A percentile compares a stretch with the other conserved stretches of the same genome.
These are phyloP conservation scores for Populus hybrid DNA, from an alignment of 441 rosid genomes.

Conservation along the genomic window DNA sequence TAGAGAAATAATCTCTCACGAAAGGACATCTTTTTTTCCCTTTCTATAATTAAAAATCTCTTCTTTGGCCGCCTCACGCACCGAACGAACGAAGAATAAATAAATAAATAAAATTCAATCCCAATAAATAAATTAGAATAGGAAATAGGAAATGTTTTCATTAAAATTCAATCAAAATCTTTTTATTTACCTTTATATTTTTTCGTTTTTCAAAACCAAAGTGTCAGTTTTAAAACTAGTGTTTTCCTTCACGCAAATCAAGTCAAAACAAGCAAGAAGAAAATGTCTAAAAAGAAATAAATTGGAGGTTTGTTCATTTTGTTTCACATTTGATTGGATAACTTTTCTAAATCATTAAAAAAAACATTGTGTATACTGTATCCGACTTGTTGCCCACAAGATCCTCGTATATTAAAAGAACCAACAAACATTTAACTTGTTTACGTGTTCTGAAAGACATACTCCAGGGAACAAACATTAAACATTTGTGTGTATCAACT, in stretches of 20 bases:
- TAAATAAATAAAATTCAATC: conserved; percentile 19
- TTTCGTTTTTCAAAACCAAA: conserved; percentile 1
- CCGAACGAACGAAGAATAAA: conserved; percentile 19
- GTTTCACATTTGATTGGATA: conserved; percentile 18
- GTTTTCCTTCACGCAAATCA: conserved; percentile 29
- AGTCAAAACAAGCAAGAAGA: conserved; percentile 23
- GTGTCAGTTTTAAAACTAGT: conserved; percentile 41
- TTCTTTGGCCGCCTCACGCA: conserved; percentile 15
- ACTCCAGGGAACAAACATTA: no score
- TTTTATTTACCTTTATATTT: not conserved
- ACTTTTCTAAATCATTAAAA: conserved; percentile 3
- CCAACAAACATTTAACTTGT: conserved; percentile 19
- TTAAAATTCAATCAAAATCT: conserved; percentile 32
- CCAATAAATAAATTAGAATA: conserved; percentile 31
- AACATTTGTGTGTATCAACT: not conserved
- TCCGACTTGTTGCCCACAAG: conserved; percentile 14
- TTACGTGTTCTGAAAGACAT: conserved; percentile 18
- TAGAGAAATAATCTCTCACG: conserved; percentile 28
- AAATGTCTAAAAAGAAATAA: not conserved
- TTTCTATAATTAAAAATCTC: conserved; percentile 36
- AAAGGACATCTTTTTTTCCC: conserved; percentile 28
- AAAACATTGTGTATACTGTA: not conserved
- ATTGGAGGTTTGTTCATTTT: not conserved
- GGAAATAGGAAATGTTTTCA: conserved; percentile 22
- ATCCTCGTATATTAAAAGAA: conserved; percentile 20